A percentile compares a stretch with the other conserved stretches of the same genome.
Evolutionary conservation across 257 asterid species (phyloP).

Genomic region (Anisodus acutangulus): DNA sequence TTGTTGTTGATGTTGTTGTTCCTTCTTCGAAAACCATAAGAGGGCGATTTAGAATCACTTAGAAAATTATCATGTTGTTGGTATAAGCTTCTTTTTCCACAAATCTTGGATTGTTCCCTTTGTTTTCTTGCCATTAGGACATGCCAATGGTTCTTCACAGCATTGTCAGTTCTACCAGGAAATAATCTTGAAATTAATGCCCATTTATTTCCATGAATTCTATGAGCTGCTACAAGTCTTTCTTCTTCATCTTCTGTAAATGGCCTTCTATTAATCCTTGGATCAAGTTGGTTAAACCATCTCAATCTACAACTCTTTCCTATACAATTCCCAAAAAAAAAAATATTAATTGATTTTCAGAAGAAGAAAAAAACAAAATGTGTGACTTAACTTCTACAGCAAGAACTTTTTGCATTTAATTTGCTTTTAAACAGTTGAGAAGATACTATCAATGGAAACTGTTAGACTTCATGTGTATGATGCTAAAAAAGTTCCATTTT

Average conservation of each 20-base stretch:
- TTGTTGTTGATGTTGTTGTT: not conserved
- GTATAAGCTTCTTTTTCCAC: constrained; percentile 50
- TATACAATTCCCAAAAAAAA: constrained; percentile 27
- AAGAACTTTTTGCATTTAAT: constrained; percentile 12
- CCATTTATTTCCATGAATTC: constrained; percentile 91
- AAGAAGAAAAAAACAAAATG: not conserved
- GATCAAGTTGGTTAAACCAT: constrained; percentile 96
- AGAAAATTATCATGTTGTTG: constrained; percentile 27
- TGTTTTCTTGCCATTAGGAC: constrained; percentile 91
- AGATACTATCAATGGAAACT: constrained; percentile 17
- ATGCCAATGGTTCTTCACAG: constrained; percentile 97
- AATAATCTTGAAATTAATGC: constrained; percentile 86
- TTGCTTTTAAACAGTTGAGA: not conserved
- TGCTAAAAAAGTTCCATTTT: not conserved
- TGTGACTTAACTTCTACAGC: not conserved
- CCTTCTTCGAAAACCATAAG: constrained; percentile 47
- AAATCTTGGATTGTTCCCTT: constrained; percentile 70
- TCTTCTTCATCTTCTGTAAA: constrained; percentile 88
- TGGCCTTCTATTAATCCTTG: constrained; percentile 88
- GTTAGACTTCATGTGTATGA: constrained; percentile 14
- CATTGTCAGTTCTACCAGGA: constrained; percentile 95
- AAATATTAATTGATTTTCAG: not conserved
- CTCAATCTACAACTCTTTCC: constrained; percentile 96
- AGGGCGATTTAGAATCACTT: constrained; percentile 44
- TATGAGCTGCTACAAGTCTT: constrained; percentile 77